Evolutionary conservation across 331 rosid genomes (phyloP), one percentile per base, ranked within the genome.

Genomic region (Arachis monticola): DNA sequence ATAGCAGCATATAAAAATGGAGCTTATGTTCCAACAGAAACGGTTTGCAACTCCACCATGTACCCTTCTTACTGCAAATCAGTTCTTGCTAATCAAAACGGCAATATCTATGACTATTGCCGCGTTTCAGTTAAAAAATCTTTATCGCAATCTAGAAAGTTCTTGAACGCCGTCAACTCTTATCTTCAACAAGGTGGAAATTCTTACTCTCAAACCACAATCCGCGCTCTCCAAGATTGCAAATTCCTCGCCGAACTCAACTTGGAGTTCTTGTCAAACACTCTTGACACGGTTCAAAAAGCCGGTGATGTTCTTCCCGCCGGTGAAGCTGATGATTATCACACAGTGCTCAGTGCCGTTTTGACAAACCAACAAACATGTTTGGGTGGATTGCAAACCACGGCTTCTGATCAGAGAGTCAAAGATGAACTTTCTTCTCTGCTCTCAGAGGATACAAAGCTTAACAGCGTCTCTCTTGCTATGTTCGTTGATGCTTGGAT

Each of bases 331-430:
- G 89, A 91, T 1, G 86, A 91, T 11, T 41, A 85, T 17, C 90
- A 87, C 66, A 83, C 92, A 1, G 9, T 76, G 31, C 79, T 91
- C 8, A 91, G 96, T 48, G 96, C 90, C 40, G 63, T 86, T 69
- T 66, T 91, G 75, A 91, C 96, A 1, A 91, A 91, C 68, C 83
- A 85, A 48, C 86, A 88, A 63, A 91, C 96, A 2, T 91, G 96
- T 61, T 59, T 82, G 22, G 96, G 87, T 3, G 87, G 96, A 11
- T 70, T 91, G 0, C 83, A 83, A 31, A 77, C 84, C 2, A 56
- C 87, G 10, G 87, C 87, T 22, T 77, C 87, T 1, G 69, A 88
- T 77, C 70, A 84, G 85, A 76, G 84, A 30, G 35, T 87, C 14
- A 80, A 74, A 30, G 72, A 80, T 17, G 93, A 81, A 3, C 77